Evolutionary conservation across 371 early-diverging fungal species (phyloP), one percentile per base, ranked within the genome.

Genomic region (Mucor mucedo): DNA sequence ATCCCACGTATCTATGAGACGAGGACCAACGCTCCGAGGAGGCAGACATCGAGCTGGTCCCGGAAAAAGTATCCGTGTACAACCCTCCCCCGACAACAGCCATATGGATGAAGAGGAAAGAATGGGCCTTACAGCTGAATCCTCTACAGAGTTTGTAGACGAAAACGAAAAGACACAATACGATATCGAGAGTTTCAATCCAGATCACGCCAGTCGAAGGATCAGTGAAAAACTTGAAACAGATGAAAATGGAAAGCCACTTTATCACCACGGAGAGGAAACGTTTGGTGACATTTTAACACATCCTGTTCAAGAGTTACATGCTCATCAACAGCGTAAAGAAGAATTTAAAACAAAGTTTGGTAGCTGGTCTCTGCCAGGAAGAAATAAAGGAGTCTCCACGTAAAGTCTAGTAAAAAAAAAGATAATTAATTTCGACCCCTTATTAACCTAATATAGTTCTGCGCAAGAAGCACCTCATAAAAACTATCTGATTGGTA

Each of bases 231-330:
- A 68, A 32, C 4, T 68, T 3, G 68, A 68, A 52, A 63, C 68
- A 9, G 63, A 68, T 39, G 38, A 53, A 29, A 13, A 45, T 29
- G 68, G 50, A 28, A 68, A 59, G 38, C 68, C 68, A 9, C 14
- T 47, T 0, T 80, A 78, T 58, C 71, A 76, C 16, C 80, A 80
- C 47, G 76, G 76, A 16, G 72, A 76, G 8, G 79, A 81, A 30
- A 81, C 82, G 11, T 77, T 77, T 69, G 81, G 79, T 29, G 79
- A 81, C 53, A 60, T 78, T 8, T 53, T 81, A 8, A 53, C 65
- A 11, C 76, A 81, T 58, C 81, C 81, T 28, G 56, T 75, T 5
- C 55, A 78, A 48, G 65, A 81, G 55, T 63, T 69, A 9, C 55
- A 72, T 29, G 81, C 74, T 7, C 81, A 80, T 57, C 62, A 63